Conservation (phyloP, 2,329 filamentous ascomycete species). For the Stemphylium lycopersici region DNA sequence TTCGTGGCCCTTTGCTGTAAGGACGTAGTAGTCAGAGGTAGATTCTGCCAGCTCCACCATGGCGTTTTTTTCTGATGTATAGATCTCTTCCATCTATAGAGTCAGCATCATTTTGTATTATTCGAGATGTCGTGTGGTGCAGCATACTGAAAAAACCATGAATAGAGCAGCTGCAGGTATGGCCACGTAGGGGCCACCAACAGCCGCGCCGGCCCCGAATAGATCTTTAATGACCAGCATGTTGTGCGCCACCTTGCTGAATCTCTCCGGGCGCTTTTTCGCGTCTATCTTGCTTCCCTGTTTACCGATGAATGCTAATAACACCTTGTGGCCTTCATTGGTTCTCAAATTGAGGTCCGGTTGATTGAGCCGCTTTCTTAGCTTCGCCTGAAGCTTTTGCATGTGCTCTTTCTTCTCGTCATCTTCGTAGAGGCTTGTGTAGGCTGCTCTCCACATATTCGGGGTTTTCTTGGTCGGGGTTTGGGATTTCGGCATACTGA, state of each 20-base stretch:
- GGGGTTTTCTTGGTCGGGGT: constrained; percentile 2
- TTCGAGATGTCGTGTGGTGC: background rate
- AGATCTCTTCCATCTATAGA: constrained; percentile 20
- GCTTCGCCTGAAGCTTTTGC: constrained; percentile 19
- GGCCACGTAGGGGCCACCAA: constrained; percentile 25
- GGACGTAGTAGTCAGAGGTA: constrained; percentile 17
- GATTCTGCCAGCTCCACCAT: constrained; percentile 23
- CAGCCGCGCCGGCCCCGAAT: constrained; percentile 18
- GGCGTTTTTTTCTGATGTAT: constrained; percentile 14
- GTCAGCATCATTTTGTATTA: background rate
- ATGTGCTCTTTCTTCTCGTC: constrained; percentile 18
- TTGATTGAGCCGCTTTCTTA: constrained; percentile 19
- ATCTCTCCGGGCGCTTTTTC: constrained; percentile 15
- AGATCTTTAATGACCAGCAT: constrained; percentile 23
- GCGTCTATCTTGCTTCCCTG: constrained; percentile 12
- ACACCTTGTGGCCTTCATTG: constrained; percentile 19
- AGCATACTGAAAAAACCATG: constrained; percentile 23
- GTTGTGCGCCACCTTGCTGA: constrained; percentile 12
- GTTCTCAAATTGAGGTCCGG: constrained; percentile 21
- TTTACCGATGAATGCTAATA: constrained; percentile 14
- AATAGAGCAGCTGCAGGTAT: constrained; percentile 25
- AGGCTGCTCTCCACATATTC: constrained; percentile 27
- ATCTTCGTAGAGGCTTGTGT: constrained; percentile 17
- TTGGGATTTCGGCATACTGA: background rate
- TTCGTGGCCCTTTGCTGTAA: constrained; percentile 18